Evolutionary conservation across 2,329 filamentous ascomycete species (phyloP), one percentile per base, ranked within the genome.

Genomic region (Allantophomopsis lycopodina): DNA sequence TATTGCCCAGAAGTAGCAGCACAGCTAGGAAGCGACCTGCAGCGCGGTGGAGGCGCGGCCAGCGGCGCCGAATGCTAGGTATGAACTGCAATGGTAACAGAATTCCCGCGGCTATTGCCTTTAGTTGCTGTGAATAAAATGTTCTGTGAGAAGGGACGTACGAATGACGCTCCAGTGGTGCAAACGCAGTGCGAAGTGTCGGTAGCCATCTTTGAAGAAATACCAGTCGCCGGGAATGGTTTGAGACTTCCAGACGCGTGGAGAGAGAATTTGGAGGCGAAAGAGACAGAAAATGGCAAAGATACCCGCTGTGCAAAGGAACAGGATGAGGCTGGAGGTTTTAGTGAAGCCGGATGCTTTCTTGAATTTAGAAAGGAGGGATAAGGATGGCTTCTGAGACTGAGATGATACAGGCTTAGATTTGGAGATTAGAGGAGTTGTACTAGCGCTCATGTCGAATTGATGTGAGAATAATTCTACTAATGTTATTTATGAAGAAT

Each of bases 131-230:
- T 21, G 15, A 14, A 5, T n/a, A n/a, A n/a, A n/a, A n/a, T n/a
- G 15, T 5, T 14, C 8, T 20, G 37, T 15, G 10, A 12, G n/a
- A 7, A 15, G 11, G 7, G 16, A 38, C 44, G 35, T 23, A 44
- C 44, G 44, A 33, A 46, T 32, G 21, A 46, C 44, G 37, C 38
- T 41, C 23, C 36, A 39, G 6, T 44, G 20, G 40, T 46, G 44
- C 5, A 46, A 8, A 17, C 38, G 33, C 17, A 41, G 38, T 5
- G 16, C 11, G n/a, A 40, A 12, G 14, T 28, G 20, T 16, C 33
- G 16, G 15, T 18, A 11, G n/a, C 34, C 39, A 10, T 36, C 32
- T 16, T 30, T 30, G 34, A 35, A 44, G 35, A 38, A 42, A 28
- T 39, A 40, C 10, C 5, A 17, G 14, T 46, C 13, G 5, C 28